Conservation (phyloP, 345 rosid species). For the Microcos paniculata region DNA sequence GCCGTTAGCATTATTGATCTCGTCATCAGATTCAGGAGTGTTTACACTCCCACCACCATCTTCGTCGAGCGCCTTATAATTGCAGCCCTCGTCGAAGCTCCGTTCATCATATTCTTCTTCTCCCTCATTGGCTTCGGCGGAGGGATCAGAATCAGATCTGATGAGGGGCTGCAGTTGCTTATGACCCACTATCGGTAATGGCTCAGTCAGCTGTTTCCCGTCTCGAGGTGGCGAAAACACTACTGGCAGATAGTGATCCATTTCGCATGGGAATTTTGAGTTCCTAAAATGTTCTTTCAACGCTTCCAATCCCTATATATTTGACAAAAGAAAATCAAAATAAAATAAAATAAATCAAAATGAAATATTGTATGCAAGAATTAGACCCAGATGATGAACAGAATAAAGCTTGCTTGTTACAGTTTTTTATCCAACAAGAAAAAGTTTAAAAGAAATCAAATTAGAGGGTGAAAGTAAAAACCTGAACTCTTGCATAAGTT, state of each 20-base stretch:
- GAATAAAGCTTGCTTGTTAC: not conserved
- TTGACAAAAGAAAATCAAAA: not conserved
- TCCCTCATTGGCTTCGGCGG: not conserved
- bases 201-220: constrained; percentile 57
- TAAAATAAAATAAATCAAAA: too few species aligned
- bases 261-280: constrained; percentile 71
- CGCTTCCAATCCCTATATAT: constrained; percentile 70
- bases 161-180: constrained; percentile 9
- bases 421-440: not conserved
- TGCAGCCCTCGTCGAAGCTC: not conserved
- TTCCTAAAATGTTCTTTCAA: constrained; percentile 84
- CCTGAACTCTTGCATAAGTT: constrained; percentile 92
- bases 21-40: not conserved
- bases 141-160: not conserved
- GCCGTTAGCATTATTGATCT: not conserved
- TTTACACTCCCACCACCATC: not conserved
- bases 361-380: too few species aligned
- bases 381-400: not conserved
- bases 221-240: constrained; percentile 85
- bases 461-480: not conserved
- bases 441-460: not conserved
- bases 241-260: constrained; percentile 71
- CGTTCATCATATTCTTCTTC: constrained; percentile 4
- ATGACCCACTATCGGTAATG: constrained; percentile 42
- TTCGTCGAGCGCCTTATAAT: not conserved